Conservation (phyloP, 2,329 filamentous ascomycete genomes). For the Fusarium redolens region DNA sequence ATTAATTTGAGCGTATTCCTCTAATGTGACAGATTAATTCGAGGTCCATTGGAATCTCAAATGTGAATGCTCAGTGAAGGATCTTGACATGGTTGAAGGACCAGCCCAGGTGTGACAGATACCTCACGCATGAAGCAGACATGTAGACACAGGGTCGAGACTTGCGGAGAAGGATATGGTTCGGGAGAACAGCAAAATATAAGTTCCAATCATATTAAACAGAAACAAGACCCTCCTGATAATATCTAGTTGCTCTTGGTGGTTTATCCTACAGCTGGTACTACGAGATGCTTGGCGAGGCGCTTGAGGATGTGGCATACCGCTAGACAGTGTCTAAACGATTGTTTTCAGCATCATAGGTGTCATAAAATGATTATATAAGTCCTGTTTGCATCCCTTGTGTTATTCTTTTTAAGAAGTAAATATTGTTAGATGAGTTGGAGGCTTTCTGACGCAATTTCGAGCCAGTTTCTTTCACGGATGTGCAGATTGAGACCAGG, state of each 20-base stretch:
- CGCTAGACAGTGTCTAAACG: background rate
- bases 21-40: background rate
- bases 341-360: background rate
- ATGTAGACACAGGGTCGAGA: background rate
- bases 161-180: background rate
- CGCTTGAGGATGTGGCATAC: background rate
- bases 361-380: too few relatives aligned
- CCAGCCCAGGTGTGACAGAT: background rate
- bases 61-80: background rate
- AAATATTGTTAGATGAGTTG: background rate
- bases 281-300: background rate
- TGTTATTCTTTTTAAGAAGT: background rate
- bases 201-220: background rate
- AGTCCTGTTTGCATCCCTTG: background rate
- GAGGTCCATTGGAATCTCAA: background rate
- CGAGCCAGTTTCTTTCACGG: background rate
- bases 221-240: background rate
- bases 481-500: background rate
- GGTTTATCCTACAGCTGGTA: background rate
- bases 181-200: background rate
- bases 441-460: background rate
- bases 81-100: background rate
- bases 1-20: background rate
- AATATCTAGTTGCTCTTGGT: background rate
- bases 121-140: too few relatives aligned